These are phyloP conservation scores for Pseudogymnoascus sp. DNA, from an alignment of 2,329 filamentous ascomycete genomes.

Conservation along the genomic window DNA sequence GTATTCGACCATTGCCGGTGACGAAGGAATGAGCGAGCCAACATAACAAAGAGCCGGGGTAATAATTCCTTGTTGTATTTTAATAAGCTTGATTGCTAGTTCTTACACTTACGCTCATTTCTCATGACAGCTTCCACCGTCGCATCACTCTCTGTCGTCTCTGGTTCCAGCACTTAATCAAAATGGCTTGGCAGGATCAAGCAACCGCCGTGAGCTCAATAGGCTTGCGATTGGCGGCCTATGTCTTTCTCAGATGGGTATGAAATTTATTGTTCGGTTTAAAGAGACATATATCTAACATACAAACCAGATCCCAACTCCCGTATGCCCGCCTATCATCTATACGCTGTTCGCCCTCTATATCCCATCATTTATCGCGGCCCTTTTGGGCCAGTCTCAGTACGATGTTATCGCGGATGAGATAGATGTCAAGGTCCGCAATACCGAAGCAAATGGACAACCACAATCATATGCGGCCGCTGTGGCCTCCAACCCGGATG, in stretches of 20 bases:
- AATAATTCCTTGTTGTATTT: not conserved
- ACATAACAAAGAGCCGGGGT: not conserved
- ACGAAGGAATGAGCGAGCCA: not conserved
- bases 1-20: not conserved
- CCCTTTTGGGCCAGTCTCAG: slow-evolving; percentile 48
- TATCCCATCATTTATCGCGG: slow-evolving; percentile 53
- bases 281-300: slow-evolving; percentile 3
- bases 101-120: not conserved
- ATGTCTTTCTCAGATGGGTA: slow-evolving; percentile 58
- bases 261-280: slow-evolving; percentile 20
- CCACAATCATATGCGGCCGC: slow-evolving; percentile 21
- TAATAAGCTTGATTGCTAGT: not conserved
- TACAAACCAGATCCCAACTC: slow-evolving; percentile 24
- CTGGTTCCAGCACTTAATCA: not conserved
- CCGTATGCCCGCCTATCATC: slow-evolving; percentile 38
- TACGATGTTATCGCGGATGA: slow-evolving; percentile 52
- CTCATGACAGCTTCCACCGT: not conserved
- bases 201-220: slow-evolving; percentile 36
- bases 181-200: slow-evolving; percentile 23
- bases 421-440: slow-evolving; percentile 47
- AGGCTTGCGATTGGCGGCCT: slow-evolving; percentile 42
- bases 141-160: not conserved
- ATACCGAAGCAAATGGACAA: slow-evolving; percentile 35
- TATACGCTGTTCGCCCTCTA: slow-evolving; percentile 61
- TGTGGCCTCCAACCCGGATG: slow-evolving; percentile 25